Evolutionary conservation across 108 stramenopile species (phyloP), one percentile per base, ranked within the genome.

Genomic region (Nannochloropsis granulata): DNA sequence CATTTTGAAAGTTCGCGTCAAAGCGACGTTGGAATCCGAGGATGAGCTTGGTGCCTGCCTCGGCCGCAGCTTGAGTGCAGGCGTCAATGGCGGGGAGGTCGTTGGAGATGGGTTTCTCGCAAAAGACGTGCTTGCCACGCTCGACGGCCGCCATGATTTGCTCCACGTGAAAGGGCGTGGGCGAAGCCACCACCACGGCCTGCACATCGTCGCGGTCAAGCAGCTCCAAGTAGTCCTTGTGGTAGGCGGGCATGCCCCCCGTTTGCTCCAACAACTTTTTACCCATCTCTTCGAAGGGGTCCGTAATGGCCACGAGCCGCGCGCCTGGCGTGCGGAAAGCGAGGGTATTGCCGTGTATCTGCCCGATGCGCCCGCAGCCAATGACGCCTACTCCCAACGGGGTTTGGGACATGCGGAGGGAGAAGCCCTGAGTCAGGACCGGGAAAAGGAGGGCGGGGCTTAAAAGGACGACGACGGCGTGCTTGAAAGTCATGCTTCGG

Each of bases 111-210:
- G 86, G 86, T 82, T 86, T 86, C 80, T 86, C 86, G 43, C 86
- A 86, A 44, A 86, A 86, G 79, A 86, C 79, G 86, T 86, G 86
- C 79, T 86, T 86, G 82, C 86, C 86, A 43, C 82, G 86, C 86
- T 86, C 83, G 44, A 82, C 86, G 25, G 86, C 86, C 83, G 82
- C 82, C 23, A 86, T 86, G 78, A 86, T 86, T 44, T 86, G 86
- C 79, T 86, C 86, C n/a, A 82, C 86, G 79, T 86, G 86, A 82
- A 80, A 86, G 13, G 86, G 86, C 1, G 86, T 86, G 8, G 86
- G 86, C 12, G 86, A 86, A 23, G 82, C 86, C 46, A 86, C 86
- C 24, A 86, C 80, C 44, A 86, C 79, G 13, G 86, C 86, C 24
- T 82, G 79, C 24, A 86, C 82, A 43, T 86, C 86, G 13, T 82